These are phyloP conservation scores for Naganishia vishniacii DNA, from an alignment of 768 basidiomycete genomes.

Conservation along the genomic window DNA sequence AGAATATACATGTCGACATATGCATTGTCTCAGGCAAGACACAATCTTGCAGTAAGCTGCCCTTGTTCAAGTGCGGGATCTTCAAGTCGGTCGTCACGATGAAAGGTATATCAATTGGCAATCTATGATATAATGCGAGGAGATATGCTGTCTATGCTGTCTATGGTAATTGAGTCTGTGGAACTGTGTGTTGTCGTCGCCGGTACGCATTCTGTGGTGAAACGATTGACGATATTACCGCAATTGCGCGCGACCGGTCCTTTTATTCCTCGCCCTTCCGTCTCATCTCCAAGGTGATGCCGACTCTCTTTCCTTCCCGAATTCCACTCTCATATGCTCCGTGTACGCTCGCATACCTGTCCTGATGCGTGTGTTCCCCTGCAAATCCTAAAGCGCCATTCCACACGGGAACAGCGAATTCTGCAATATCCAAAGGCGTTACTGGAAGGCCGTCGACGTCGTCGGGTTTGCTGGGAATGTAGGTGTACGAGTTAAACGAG, in stretches of 20 bases:
- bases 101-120: too few species aligned
- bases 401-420: slow-evolving; percentile 47
- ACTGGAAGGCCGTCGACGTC: slow-evolving; percentile 22
- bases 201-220: too few species aligned
- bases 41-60: too few species aligned
- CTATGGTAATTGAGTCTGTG: not conserved
- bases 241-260: not conserved
- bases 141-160: not conserved
- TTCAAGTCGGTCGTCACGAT: too few species aligned
- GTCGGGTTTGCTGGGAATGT: slow-evolving; percentile 29
- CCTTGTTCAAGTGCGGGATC: too few species aligned
- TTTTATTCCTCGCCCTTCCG: slow-evolving; percentile 10
- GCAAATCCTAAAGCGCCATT: slow-evolving; percentile 49
- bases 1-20: too few species aligned
- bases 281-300: slow-evolving; percentile 7
- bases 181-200: not conserved
- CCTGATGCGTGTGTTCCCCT: slow-evolving; percentile 49
- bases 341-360: slow-evolving; percentile 23
- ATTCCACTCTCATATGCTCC: slow-evolving; percentile 22
- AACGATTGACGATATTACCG: too few species aligned
- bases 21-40: too few species aligned
- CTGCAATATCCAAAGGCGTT: slow-evolving; percentile 49
- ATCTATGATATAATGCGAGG: not conserved
- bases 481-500: slow-evolving; percentile 47
- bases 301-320: slow-evolving; percentile 20